Base-by-base conservation (phyloP, 1,284 basidiomycete species). In the Apiotrichum akiyoshidainum region DNA sequence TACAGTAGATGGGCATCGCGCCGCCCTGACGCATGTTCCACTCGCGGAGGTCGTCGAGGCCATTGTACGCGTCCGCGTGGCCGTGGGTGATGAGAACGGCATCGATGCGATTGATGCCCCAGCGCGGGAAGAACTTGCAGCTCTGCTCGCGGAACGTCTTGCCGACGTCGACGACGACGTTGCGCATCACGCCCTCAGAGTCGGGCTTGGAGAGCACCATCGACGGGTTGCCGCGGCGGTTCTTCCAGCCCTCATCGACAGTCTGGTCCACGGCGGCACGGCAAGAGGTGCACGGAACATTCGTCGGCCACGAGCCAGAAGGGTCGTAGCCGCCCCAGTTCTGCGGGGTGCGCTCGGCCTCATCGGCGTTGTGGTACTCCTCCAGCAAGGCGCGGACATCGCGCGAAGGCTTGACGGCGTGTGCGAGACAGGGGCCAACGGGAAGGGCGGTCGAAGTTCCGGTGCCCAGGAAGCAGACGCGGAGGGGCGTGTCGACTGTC, bases 41-140 rank as follows among this genome's bases (percentile, higher is more conserved):
- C 65, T 77, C 75, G 48, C 75, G 54, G 33, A 73, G 55, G 60
- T 72, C 71, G 63, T 72, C 73, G 19, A 73, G 63, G 14, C 72
- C 69, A 46, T 71, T 70, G 59, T 71, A 74, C 26, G 73, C 73
- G 59, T 77, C 74, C 42, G 73, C 74, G 59, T 75, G 79, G 1
- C 76, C 77, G 67, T 80, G 79, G 1, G 79, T 80, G 51, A 80
- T 67, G 17, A 80, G 64, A 6, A 79, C 77, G 5, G 78, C 79
- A 60, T 80, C 79, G 45, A 79, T 74, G 34, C 70, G 71, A 55
- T 73, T 59, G 9, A 79, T 69, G 2, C 72, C 73, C 70, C 74
- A 75, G 58, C 69, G 62, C 2, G 76, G 76, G 60, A 78, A 79
- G 46, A 69, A 67, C 57, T 64, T 65, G 35, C 65, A 63, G 34